Base-by-base conservation (phyloP, 371 early-diverging fungal genomes). In the Mycotypha africana region DNA sequence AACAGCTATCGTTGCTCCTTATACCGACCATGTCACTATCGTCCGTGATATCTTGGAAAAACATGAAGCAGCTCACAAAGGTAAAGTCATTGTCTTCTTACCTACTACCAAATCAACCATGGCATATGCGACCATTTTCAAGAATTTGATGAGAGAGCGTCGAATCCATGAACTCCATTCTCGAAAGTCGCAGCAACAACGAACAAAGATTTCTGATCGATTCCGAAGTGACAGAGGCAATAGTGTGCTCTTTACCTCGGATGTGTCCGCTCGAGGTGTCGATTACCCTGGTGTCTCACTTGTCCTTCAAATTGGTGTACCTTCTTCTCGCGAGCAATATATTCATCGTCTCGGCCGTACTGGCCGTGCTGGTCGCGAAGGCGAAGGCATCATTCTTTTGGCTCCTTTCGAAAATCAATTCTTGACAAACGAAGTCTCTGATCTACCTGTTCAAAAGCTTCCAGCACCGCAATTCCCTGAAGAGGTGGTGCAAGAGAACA, bases 241-340 rank as follows among this genome's bases (percentile, higher is more conserved):
- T n/a, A 74, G 81, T 17, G 76, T 96, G 26, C 65, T 99, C 54
- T 86, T 99, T 51, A 97, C 99, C 1, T 93, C 98, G 0, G 99
- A 99, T 70, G 98, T 99, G 5, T 97, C 98, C 44, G 99, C 99
- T 26, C 91, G 99, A 58, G 99, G 99, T 30, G 90, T 99, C 14
- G 99, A 99, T 69, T 98, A 98, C 43, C 98, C 99, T 16, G 93
- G 90, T 65, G 95, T 99, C 2, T 85, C 88, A 0, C 71, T 94
- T 37, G 97, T 98, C 6, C 42, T 98, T 16, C 99, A 99, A 74
- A 79, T 95, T 34, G 99, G 99, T 58, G 76, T 93, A 2, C 98
- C 99, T 19, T 74, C 84, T 6, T 68, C 78, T 39, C 70, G 85
- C 42, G 98, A 99, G 54, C 91, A 93, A 63, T 99, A 97, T 60